These are phyloP conservation scores for Lolium rigidum DNA, from an alignment of 176 grass and related monocot genomes.

Conservation along the genomic window DNA sequence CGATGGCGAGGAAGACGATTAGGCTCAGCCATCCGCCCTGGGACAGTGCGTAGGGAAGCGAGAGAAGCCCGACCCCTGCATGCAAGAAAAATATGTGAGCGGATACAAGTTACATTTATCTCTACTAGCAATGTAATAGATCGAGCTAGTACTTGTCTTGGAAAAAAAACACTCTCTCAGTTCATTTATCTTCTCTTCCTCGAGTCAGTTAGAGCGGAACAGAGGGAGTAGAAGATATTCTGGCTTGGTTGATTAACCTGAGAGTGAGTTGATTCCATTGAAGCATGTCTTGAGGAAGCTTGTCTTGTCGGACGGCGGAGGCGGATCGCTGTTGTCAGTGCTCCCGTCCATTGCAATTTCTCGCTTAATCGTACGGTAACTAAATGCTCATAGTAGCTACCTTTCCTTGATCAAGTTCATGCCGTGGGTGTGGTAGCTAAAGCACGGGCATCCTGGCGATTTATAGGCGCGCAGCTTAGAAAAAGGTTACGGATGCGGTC, in stretches of 20 bases:
- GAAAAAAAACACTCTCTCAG: no score
- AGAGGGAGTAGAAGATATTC: neutral
- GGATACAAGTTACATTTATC: neutral
- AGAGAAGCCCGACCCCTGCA: slow-evolving; percentile 61
- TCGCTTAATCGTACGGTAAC: neutral
- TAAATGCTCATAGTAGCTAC: neutral
- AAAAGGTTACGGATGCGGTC: no score
- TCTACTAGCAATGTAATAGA: neutral
- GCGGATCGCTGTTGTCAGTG: neutral
- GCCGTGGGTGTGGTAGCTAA: neutral
- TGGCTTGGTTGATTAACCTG: slow-evolving; percentile 28
- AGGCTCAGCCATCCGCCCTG: slow-evolving; percentile 61
- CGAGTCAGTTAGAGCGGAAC: no score
- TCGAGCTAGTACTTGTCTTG: neutral
- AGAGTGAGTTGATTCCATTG: slow-evolving; percentile 58
- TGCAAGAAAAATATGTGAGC: neutral
- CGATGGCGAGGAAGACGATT: slow-evolving; percentile 35
- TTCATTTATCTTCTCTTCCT: no score
- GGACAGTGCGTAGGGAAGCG: slow-evolving; percentile 57
- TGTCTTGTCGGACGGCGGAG: neutral
- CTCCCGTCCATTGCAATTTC: neutral
- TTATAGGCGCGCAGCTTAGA: neutral
- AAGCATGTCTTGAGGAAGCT: slow-evolving; percentile 58
- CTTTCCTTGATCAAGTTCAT: neutral
- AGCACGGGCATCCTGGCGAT: slow-evolving; percentile 1